These are phyloP conservation scores for Gossypium stocksii DNA, from an alignment of 345 rosid genomes.

Conservation along the genomic window DNA sequence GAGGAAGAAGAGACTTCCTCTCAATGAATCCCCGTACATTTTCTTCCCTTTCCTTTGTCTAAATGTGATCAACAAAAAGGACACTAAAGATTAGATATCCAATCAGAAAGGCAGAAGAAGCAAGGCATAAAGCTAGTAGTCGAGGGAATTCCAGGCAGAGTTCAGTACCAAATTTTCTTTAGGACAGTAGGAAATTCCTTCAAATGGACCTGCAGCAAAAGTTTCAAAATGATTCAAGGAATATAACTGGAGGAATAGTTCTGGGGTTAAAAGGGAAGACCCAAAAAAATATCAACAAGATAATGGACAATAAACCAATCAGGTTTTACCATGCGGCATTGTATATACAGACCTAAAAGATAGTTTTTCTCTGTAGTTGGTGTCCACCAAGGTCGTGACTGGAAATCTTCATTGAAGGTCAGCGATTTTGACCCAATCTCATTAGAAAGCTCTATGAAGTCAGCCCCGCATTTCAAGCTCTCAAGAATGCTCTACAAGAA, in stretches of 20 bases:
- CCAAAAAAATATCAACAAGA: not conserved
- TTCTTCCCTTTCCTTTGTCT: constrained; percentile 72
- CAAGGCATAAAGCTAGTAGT: not conserved
- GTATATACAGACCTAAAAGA: constrained; percentile 63
- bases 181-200: constrained; percentile 63
- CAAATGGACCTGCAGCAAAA: constrained; percentile 70
- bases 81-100: constrained; percentile 4
- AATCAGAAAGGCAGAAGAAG: constrained; percentile 11
- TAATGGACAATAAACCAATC: not conserved
- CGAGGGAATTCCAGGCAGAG: constrained; percentile 10
- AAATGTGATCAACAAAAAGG: constrained; percentile 18
- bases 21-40: constrained; percentile 42
- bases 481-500: constrained; percentile 62
- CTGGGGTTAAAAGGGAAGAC: not conserved
- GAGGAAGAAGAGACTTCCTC: constrained; percentile 79
- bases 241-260: constrained; percentile 1
- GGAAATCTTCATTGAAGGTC: constrained; percentile 84
- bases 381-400: constrained; percentile 96
- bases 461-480: constrained; percentile 56
- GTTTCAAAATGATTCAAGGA: constrained; percentile 6
- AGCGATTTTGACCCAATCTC: constrained; percentile 67
- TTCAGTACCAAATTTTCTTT: constrained; percentile 56
- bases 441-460: constrained; percentile 70
- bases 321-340: not conserved
- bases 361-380: constrained; percentile 76